Evolutionary conservation across 805 yeast genomes (phyloP).

Genomic region (Cyberlindnera mrakii): DNA sequence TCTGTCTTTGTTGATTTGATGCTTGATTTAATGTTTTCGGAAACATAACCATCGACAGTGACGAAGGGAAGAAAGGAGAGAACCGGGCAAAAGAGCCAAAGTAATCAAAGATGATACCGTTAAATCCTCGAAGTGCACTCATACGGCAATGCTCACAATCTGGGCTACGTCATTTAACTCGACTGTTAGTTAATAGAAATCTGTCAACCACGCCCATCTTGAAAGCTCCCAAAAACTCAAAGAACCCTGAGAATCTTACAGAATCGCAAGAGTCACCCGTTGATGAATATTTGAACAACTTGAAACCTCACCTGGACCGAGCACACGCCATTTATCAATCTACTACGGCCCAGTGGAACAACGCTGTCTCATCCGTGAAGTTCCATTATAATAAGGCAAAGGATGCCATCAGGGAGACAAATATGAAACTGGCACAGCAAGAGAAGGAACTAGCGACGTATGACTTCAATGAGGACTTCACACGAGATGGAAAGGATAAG

Average conservation of each 20-base stretch:
- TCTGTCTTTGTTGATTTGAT: no score
- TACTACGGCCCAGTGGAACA: conserved; percentile 10
- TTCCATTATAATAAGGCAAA: conserved; percentile 25
- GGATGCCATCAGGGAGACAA: conserved; percentile 30
- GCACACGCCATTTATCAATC: conserved; percentile 14
- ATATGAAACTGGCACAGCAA: conserved; percentile 30
- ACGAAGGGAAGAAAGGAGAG: no score
- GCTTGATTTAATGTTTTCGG: no score
- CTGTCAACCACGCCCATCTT: neutral
- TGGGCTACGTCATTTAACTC: no score
- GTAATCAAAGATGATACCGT: no score
- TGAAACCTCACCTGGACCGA: conserved; percentile 18
- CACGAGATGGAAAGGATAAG: conserved; percentile 6
- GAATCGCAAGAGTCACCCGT: conserved; percentile 1
- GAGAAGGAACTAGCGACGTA: conserved; percentile 29
- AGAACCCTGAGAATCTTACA: no score
- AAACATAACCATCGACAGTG: no score
- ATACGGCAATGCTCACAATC: no score
- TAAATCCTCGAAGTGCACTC: no score
- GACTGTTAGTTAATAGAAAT: neutral
- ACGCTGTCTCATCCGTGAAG: conserved; percentile 11
- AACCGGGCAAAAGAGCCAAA: no score
- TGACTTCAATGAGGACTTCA: conserved; percentile 31
- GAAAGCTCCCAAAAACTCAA: no score
- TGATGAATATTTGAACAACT: conserved; percentile 8